These are phyloP conservation scores for Solanum megistacrolobum DNA, from an alignment of 257 asterid genomes.

Conservation along the genomic window DNA sequence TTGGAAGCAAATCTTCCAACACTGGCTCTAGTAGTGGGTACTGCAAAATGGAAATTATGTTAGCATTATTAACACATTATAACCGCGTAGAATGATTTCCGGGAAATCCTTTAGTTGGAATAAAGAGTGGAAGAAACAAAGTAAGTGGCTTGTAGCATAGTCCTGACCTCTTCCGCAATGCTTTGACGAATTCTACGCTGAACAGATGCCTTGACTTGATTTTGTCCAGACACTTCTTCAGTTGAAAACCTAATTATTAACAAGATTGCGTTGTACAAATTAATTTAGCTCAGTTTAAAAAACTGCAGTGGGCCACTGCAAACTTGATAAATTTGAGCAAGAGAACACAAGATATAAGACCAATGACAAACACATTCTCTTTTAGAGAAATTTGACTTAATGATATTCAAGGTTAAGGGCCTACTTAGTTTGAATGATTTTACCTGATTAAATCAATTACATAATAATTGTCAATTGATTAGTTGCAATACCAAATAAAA, in stretches of 20 bases:
- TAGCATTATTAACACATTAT: neutral
- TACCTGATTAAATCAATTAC: neutral
- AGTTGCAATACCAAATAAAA: neutral
- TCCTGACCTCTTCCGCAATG: constrained; percentile 77
- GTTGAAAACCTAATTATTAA: constrained; percentile 60
- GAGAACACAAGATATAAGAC: neutral
- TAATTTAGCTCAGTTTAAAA: neutral
- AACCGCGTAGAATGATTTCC: neutral
- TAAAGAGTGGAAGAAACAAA: neutral
- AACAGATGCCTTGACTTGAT: constrained; percentile 99
- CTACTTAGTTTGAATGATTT: neutral
- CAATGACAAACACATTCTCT: neutral
- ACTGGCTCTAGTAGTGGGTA: constrained; percentile 86
- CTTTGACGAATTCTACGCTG: constrained; percentile 91
- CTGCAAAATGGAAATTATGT: constrained; percentile 29
- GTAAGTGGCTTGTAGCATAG: constrained; percentile 7
- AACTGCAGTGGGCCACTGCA: neutral
- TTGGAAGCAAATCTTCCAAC: constrained; percentile 87
- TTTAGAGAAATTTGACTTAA: neutral
- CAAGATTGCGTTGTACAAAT: neutral
- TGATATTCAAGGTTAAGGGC: neutral
- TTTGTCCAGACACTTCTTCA: constrained; percentile 97
- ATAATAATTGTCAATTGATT: neutral
- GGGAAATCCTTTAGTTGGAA: neutral
- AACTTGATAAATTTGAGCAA: neutral